Percentiles rank a stretch among this genome's conserved stretches.
These are phyloP conservation scores for Quercus suber DNA, from an alignment of 306 rosid genomes.

Conservation along the genomic window DNA sequence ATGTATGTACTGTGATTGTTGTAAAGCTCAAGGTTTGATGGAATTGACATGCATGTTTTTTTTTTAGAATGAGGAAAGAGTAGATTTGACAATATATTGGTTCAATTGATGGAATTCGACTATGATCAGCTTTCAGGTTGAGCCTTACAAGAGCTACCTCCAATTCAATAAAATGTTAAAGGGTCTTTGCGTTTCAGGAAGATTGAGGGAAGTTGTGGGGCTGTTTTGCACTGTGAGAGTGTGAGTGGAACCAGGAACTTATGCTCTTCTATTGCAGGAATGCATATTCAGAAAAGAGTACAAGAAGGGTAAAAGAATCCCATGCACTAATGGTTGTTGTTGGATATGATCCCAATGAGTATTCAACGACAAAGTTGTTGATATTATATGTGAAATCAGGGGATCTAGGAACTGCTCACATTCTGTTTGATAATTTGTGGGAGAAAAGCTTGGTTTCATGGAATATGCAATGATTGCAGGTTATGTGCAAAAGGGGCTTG, in stretches of 20 bases:
- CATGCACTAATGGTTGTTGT: constrained; percentile 58
- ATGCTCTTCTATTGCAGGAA: constrained; percentile 76
- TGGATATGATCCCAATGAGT: constrained; percentile 54
- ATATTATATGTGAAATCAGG: constrained; percentile 67
- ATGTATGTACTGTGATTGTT: background rate
- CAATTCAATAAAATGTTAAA: constrained; percentile 46
- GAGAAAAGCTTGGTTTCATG: constrained; percentile 57
- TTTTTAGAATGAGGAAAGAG: constrained; percentile 14
- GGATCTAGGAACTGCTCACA: constrained; percentile 45
- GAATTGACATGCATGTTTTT: background rate
- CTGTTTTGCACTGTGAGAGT: constrained; percentile 47
- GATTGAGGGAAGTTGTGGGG: constrained; percentile 51
- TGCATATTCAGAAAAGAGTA: constrained; percentile 64
- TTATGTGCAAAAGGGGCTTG: constrained; percentile 54
- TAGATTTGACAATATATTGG: constrained; percentile 20
- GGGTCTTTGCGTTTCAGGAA: constrained; percentile 60
- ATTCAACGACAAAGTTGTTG: constrained; percentile 56
- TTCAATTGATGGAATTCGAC: constrained; percentile 24
- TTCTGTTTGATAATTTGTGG: constrained; percentile 42
- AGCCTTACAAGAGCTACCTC: constrained; percentile 24
- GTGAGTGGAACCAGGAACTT: constrained; percentile 39
- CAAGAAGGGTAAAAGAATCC: constrained; percentile 52
- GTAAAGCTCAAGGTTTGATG: background rate
- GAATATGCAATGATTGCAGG: constrained; percentile 69
- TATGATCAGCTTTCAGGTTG: constrained; percentile 77